Evolutionary conservation across 202 grass and related monocot species (phyloP), one percentile per base, ranked within the genome.

Genomic region (Schoenoplectus tabernaemontani): DNA sequence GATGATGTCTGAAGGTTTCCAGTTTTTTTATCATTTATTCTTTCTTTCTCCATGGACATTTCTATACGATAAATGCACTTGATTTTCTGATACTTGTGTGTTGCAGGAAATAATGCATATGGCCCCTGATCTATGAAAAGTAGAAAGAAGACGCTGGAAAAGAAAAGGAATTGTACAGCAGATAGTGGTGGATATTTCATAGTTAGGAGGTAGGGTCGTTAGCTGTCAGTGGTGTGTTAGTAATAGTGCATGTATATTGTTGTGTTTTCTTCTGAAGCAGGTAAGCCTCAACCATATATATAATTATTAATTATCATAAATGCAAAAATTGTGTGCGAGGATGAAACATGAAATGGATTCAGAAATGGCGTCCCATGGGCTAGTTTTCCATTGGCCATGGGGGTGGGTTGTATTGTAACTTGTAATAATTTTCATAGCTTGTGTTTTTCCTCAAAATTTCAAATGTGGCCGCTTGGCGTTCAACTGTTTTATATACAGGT

Each of bases 1-100:
- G 54, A 87, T 96, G 36, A 84, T 86, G 47, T 88, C 71, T 74
- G 86, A 92, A 64, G 88, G 93, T 96, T 38, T 11, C 20, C 65
- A n/a, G n/a, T n/a, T n/a, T n/a, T n/a, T n/a, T n/a, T n/a, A n/a
- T n/a, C n/a, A n/a, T n/a, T n/a, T 22, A 41, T 41, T 43, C 19
- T 68, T 23, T 64, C 20, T 30, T n/a, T n/a, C n/a, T n/a, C 13
- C 23, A 30, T 12, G 4, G 3, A 0, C 30, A 30, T 20, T 5
- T 62, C 19, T 8, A 58, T 6, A 58, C 22, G 50, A 57, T 58
- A 17, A 24, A 58, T 58, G 54, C n/a, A 57, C 2, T 20, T 57
- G 54, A 57, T 57, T 57, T 57, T 57, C 51, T 19, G 51, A 56
- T 3, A n/a, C n/a, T n/a, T n/a, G n/a, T n/a, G n/a, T n/a, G n/a